Conservation (phyloP, 2,329 filamentous ascomycete genomes). For the Hypoxylon sp. region DNA sequence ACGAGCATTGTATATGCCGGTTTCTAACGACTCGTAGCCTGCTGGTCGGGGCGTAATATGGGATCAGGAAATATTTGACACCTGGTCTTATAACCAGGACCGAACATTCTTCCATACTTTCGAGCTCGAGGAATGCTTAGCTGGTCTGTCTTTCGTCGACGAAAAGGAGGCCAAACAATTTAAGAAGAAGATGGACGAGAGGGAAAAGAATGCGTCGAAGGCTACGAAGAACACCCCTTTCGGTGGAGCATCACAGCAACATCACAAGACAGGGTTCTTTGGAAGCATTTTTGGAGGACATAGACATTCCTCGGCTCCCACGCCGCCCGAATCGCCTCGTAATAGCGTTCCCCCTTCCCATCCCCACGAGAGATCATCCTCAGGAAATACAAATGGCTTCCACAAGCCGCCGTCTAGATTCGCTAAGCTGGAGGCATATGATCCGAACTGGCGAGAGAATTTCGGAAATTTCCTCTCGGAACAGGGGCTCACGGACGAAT, state of each 20-base stretch:
- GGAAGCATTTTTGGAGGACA: conserved; percentile 72
- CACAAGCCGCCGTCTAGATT: conserved; percentile 66
- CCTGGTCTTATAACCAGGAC: conserved; percentile 95
- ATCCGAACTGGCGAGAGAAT: conserved; percentile 73
- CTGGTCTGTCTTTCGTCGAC: conserved; percentile 91
- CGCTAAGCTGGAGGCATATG: conserved; percentile 72
- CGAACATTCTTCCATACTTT: conserved; percentile 98
- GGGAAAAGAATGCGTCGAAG: conserved; percentile 95
- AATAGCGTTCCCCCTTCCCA: conserved; percentile 53
- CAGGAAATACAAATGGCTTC: conserved; percentile 61
- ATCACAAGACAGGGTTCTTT: conserved; percentile 61
- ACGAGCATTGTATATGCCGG: conserved; percentile 25
- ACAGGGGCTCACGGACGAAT: conserved; percentile 74
- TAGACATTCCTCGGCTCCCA: conserved; percentile 69
- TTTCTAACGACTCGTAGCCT: conserved; percentile 62
- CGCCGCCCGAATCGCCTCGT: conserved; percentile 69
- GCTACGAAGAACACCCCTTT: conserved; percentile 85
- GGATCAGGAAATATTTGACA: conserved; percentile 98
- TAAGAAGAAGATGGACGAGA: conserved; percentile 96
- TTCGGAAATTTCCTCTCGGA: conserved; percentile 73
- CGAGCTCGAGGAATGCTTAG: conserved; percentile 91
- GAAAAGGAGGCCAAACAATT: conserved; percentile 98
- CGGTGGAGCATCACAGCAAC: conserved; percentile 62
- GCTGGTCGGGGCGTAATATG: conserved; percentile 87
- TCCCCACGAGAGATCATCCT: conserved; percentile 55